Conservation (phyloP, 768 basidiomycete species). For the Podaxis sp. region DNA sequence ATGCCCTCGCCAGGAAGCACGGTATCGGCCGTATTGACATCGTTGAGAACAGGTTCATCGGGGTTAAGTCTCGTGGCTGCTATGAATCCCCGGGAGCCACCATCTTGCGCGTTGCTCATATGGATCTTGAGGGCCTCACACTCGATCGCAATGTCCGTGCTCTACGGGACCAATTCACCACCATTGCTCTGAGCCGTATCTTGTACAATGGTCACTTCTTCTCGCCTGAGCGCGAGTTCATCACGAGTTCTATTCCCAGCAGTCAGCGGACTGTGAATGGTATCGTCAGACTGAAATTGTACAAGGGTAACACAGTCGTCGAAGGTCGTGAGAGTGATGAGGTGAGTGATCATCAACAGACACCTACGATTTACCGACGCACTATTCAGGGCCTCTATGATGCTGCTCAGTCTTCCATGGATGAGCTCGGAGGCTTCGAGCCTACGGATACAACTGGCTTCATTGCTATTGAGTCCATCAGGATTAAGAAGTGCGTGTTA, state of each 20-base stretch:
- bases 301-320: slow-evolving; percentile 95
- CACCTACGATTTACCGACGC: neutral
- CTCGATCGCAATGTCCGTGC: slow-evolving; percentile 96
- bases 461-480: slow-evolving; percentile 96
- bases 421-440: slow-evolving; percentile 97
- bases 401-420: slow-evolving; percentile 95
- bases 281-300: slow-evolving; percentile 82
- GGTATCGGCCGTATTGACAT: slow-evolving; percentile 98
- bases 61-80: slow-evolving; percentile 99
- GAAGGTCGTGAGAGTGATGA: slow-evolving; percentile 90
- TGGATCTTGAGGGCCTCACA: slow-evolving; percentile 97
- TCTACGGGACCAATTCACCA: slow-evolving; percentile 93
- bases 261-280: slow-evolving; percentile 98
- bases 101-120: slow-evolving; percentile 91
- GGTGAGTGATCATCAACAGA: slow-evolving; percentile 41
- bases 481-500: slow-evolving; percentile 86
- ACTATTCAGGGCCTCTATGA: slow-evolving; percentile 82
- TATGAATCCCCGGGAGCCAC: slow-evolving; percentile 98
- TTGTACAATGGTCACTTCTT: slow-evolving; percentile 99
- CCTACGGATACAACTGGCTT: slow-evolving; percentile 95
- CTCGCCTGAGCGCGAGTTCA: slow-evolving; percentile 97
- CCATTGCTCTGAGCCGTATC: slow-evolving; percentile 84
- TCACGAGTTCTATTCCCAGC: slow-evolving; percentile 86
- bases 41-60: slow-evolving; percentile 99
- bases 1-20: slow-evolving; percentile 90